phyloP scores from a whole-genome alignment of 176 grass and related monocot species.

The Avena atlantica region DNA sequence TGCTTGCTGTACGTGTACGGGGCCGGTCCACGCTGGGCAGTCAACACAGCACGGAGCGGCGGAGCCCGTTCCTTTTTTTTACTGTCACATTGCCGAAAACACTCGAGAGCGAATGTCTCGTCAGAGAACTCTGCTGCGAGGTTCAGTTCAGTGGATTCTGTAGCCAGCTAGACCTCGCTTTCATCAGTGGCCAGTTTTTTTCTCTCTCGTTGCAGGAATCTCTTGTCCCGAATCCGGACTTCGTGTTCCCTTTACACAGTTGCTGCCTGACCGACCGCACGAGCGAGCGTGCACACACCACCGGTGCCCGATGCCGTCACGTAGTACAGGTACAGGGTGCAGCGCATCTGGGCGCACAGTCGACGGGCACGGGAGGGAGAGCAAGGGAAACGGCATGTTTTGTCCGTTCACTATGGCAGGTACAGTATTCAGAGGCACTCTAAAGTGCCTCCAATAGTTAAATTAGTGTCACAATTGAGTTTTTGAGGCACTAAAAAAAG shows the following conservation, averaged over 20 bases:
- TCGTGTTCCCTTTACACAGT: not conserved
- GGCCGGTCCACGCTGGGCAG: not conserved
- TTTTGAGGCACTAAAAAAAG: no score
- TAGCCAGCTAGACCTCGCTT: not conserved
- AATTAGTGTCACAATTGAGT: no score
- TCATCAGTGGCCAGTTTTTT: not conserved
- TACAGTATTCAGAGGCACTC: no score
- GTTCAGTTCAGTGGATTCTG: no score
- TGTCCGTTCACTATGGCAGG: no score
- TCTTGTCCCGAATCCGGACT: not conserved
- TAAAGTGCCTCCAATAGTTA: no score
- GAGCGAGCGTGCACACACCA: not conserved
- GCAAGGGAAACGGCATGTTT: no score
- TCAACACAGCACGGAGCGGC: not conserved
- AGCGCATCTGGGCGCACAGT: no score
- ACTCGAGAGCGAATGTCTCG: not conserved
- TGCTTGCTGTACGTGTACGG: not conserved
- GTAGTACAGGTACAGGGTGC: no score
- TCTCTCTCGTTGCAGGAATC: not conserved
- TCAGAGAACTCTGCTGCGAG: not conserved
- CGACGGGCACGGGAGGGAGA: no score
- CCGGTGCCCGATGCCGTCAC: no score
- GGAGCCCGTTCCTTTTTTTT: not conserved
- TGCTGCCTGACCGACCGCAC: not conserved
- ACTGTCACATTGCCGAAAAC: not conserved